Evolutionary conservation across 345 rosid genomes (phyloP).

Genomic region (Atalantia buxifolia): DNA sequence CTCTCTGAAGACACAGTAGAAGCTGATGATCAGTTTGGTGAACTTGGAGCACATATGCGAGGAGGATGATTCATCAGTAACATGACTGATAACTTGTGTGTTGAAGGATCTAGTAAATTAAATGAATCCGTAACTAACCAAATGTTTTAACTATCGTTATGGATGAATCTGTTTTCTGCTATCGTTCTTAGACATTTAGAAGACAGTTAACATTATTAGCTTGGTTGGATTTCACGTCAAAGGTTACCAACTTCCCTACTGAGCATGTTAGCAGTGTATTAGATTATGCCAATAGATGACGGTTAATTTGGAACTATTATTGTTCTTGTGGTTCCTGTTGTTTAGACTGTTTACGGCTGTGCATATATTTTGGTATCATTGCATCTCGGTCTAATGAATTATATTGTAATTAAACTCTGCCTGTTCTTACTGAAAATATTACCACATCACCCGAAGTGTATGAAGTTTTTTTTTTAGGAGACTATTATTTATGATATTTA

Average conservation of each 20-base stretch:
- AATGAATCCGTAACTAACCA: not conserved
- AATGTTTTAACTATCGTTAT: not conserved
- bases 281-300: not conserved
- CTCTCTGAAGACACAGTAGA: slow-evolving; percentile 90
- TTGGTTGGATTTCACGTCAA: not conserved
- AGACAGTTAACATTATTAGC: not conserved
- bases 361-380: not conserved
- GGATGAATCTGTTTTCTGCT: not conserved
- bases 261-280: not conserved
- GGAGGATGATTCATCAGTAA: slow-evolving; percentile 51
- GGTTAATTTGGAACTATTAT: not conserved
- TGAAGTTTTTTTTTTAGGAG: too few relatives aligned
- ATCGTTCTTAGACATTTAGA: not conserved
- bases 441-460: not conserved
- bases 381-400: not conserved
- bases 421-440: not conserved
- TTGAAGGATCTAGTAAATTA: slow-evolving; percentile 1
- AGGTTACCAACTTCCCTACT: not conserved
- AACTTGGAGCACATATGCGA: slow-evolving; percentile 97
- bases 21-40: slow-evolving; percentile 98
- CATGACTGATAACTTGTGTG: not conserved
- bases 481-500: too few relatives aligned
- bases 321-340: not conserved
- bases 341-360: not conserved
- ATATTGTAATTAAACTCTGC: not conserved